phyloP scores from a whole-genome alignment of 768 basidiomycete species.

The Tricholoma sp. region DNA sequence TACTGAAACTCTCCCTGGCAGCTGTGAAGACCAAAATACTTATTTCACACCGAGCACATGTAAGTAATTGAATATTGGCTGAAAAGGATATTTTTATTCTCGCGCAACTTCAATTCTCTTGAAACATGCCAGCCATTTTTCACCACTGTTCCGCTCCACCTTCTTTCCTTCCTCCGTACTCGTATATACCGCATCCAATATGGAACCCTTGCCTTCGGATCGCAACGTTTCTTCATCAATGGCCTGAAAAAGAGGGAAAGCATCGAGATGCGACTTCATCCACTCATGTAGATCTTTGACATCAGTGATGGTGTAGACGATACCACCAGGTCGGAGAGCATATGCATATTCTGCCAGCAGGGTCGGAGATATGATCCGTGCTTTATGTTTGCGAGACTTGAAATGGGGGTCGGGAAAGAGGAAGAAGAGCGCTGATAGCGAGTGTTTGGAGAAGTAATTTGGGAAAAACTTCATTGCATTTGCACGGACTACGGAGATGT shows the following conservation, averaged over 20 bases:
- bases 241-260: slow-evolving; percentile 82
- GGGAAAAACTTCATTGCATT: slow-evolving; percentile 99
- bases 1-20: slow-evolving; percentile 8
- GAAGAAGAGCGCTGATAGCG: slow-evolving; percentile 92
- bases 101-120: slow-evolving; percentile 47
- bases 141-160: slow-evolving; percentile 85
- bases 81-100: slow-evolving; percentile 15
- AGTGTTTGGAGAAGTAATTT: slow-evolving; percentile 90
- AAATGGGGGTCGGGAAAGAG: slow-evolving; percentile 99
- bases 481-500: slow-evolving; percentile 89
- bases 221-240: slow-evolving; percentile 74
- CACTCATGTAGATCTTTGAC: slow-evolving; percentile 91
- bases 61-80: neutral
- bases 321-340: slow-evolving; percentile 86
- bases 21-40: neutral
- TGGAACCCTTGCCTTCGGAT: slow-evolving; percentile 66
- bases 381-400: slow-evolving; percentile 97
- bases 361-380: slow-evolving; percentile 97
- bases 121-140: slow-evolving; percentile 93
- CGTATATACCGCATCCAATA: slow-evolving; percentile 77
- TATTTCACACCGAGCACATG: neutral
- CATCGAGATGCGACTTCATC: slow-evolving; percentile 89
- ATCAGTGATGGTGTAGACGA: slow-evolving; percentile 97
- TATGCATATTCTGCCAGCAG: slow-evolving; percentile 97
- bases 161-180: slow-evolving; percentile 97